Evolutionary conservation across 1,284 basidiomycete species (phyloP).

Genomic region (Gomphus bonarii): DNA sequence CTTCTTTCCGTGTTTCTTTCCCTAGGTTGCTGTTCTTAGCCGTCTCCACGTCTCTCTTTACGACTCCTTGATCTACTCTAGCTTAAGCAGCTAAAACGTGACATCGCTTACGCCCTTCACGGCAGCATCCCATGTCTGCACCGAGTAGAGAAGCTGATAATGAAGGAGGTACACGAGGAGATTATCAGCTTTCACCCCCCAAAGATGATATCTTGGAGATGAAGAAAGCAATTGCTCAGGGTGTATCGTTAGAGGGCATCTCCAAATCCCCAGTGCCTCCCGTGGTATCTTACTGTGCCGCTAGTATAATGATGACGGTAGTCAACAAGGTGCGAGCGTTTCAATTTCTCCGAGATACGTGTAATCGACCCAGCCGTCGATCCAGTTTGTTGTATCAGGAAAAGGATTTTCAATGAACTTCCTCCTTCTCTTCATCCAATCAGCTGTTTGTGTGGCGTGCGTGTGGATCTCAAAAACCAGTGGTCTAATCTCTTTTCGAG

Average conservation of each 20-base stretch:
- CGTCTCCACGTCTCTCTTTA: not conserved
- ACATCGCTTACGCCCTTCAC: not conserved
- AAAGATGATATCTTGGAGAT: slow-evolving; percentile 45
- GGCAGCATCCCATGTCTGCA: not conserved
- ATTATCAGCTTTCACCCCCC: not conserved
- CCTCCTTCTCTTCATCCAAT: slow-evolving; percentile 88
- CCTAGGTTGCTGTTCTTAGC: not conserved
- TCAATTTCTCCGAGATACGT: not conserved
- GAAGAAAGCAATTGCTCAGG: slow-evolving; percentile 53
- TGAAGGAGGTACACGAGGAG: not conserved
- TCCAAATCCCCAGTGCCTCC: slow-evolving; percentile 44
- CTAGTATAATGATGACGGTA: slow-evolving; percentile 96
- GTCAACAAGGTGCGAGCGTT: slow-evolving; percentile 76
- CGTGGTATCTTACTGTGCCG: slow-evolving; percentile 84
- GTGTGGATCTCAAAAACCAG: slow-evolving; percentile 67
- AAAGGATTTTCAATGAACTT: slow-evolving; percentile 95
- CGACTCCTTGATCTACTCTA: not conserved
- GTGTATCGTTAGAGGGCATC: slow-evolving; percentile 28
- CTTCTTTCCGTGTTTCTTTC: not conserved
- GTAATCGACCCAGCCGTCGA: slow-evolving; percentile 7
- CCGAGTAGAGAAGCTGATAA: not conserved
- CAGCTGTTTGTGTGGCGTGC: slow-evolving; percentile 72
- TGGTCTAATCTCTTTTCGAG: slow-evolving; percentile 84
- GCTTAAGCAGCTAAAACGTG: not conserved
- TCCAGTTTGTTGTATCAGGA: slow-evolving; percentile 91